Evolutionary conservation across 495 filamentous ascomycete species (phyloP).

Genomic region (Sphaerosporella brunnea): DNA sequence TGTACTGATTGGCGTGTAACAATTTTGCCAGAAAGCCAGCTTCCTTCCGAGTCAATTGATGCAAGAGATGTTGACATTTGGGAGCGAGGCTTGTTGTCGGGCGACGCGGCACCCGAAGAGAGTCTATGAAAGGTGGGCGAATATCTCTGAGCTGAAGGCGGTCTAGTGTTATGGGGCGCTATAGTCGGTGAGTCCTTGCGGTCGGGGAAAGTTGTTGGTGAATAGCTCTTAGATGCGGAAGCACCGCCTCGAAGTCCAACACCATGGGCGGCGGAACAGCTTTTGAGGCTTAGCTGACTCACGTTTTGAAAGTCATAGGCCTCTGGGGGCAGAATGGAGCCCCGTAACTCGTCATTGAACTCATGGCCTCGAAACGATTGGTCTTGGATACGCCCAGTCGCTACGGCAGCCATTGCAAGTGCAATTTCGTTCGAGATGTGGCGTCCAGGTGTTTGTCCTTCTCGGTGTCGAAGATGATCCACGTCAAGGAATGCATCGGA

Average conservation of each 20-base stretch:
- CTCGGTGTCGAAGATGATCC: constrained; percentile 12
- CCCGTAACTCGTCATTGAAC: constrained; percentile 18
- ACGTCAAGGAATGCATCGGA: constrained; percentile 8
- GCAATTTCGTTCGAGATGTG: constrained; percentile 20
- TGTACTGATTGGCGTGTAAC: constrained; percentile 15
- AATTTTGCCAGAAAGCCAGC: constrained; percentile 23
- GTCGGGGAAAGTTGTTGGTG: background rate
- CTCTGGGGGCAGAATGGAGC: constrained; percentile 14
- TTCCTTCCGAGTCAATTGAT: constrained; percentile 26
- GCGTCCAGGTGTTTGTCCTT: constrained; percentile 21
- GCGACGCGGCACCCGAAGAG: constrained; percentile 22
- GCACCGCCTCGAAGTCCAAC: background rate
- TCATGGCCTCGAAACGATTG: constrained; percentile 1
- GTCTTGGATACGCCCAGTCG: constrained; percentile 14
- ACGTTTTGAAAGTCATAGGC: constrained; percentile 16
- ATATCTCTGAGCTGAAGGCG: constrained; percentile 14
- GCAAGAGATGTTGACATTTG: constrained; percentile 24
- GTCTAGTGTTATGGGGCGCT: constrained; percentile 11
- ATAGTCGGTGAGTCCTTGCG: constrained; percentile 18
- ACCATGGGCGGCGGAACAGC: constrained; percentile 14
- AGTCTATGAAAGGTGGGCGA: constrained; percentile 18
- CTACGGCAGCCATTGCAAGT: constrained; percentile 24
- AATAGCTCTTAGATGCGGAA: background rate
- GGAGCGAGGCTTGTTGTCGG: constrained; percentile 17
- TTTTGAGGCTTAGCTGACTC: constrained; percentile 22